Evolutionary conservation across 2,329 filamentous ascomycete species (phyloP), one percentile per base, ranked within the genome.

Genomic region (Drechslera avenae): DNA sequence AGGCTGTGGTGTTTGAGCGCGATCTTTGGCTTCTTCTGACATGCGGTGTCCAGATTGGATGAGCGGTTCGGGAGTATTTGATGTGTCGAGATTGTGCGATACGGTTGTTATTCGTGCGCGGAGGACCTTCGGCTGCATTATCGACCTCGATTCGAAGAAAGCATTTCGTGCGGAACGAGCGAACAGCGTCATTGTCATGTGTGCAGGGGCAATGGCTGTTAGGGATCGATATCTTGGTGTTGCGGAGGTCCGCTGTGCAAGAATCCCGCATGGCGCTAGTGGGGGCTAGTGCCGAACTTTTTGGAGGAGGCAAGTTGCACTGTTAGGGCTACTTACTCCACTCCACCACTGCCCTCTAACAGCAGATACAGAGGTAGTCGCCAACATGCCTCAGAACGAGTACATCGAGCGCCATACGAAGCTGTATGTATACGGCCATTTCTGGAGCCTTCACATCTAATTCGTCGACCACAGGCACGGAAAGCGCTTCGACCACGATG

Each of bases 381-480:
- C 55, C 69, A 28, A 28, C 7, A 78, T 88, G 87, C 88, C 88
- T 82, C 88, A 93, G 81, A 91, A 91, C 76, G 88, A 89, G 77
- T 88, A 82, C 56, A 80, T 80, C 78, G 90, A 94, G 76, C 83
- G 89, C 76, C 91, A 86, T 81, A 80, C 83, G 66, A 90, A 90
- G 72, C 77, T 75, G 66, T 77, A 79, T 59, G 78, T 78, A 53
- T 68, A 66, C 42, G 67, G 21, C 31, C 17, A 8, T 26, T 31
- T n/a, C 17, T 21, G 35, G 42, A 32, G 54, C 18, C 47, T 16
- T 16, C 37, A 30, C 28, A 21, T 10, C 62, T 67, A 58, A 67
- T 59, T 36, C 51, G 48, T 33, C 50, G 48, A 56, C 46, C 56
- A 55, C 53, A 66, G 63, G 44, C 63, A 66, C 46, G 63, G 63